Evolutionary conservation across 2,329 filamentous ascomycete genomes (phyloP).

Genomic region (Cryphonectria japonica): DNA sequence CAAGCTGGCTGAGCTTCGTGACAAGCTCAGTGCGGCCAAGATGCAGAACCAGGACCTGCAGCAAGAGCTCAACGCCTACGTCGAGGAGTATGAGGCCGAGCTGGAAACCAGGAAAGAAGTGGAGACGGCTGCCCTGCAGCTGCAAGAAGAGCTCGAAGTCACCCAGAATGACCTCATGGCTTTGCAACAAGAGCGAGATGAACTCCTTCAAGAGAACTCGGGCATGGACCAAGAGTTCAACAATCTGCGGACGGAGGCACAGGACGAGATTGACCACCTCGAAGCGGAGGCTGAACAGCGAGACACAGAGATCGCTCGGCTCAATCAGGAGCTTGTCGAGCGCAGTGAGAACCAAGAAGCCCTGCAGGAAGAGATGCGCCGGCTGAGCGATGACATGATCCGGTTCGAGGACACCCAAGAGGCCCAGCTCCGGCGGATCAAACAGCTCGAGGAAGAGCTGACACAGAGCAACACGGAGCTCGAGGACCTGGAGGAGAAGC

Average conservation of each 20-base stretch:
- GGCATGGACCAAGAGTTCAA: conserved; percentile 64
- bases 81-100: conserved; percentile 77
- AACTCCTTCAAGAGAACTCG: conserved; percentile 70
- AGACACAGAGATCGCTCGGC: conserved; percentile 68
- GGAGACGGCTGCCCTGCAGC: conserved; percentile 60
- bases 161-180: conserved; percentile 79
- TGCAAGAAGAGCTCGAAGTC: conserved; percentile 81
- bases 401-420: conserved; percentile 88
- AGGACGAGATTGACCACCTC: conserved; percentile 68
- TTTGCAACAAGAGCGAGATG: conserved; percentile 82
- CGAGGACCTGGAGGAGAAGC: conserved; percentile 80
- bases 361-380: conserved; percentile 92
- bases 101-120: conserved; percentile 65
- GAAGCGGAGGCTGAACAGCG: conserved; percentile 75
- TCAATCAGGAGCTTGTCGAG: conserved; percentile 74
- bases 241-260: conserved; percentile 63
- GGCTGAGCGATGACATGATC: conserved; percentile 83
- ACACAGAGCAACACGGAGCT: conserved; percentile 84
- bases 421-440: conserved; percentile 75
- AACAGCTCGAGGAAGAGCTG: conserved; percentile 81
- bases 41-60: conserved; percentile 89
- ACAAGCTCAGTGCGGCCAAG: conserved; percentile 83
- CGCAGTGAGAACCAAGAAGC: conserved; percentile 86
- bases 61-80: conserved; percentile 76
- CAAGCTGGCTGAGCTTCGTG: conserved; percentile 79